A percentile compares a stretch with the other conserved stretches of the same genome.
These are phyloP conservation scores for Naematelia aurantialba DNA, from an alignment of 768 basidiomycete genomes.

Conservation along the genomic window DNA sequence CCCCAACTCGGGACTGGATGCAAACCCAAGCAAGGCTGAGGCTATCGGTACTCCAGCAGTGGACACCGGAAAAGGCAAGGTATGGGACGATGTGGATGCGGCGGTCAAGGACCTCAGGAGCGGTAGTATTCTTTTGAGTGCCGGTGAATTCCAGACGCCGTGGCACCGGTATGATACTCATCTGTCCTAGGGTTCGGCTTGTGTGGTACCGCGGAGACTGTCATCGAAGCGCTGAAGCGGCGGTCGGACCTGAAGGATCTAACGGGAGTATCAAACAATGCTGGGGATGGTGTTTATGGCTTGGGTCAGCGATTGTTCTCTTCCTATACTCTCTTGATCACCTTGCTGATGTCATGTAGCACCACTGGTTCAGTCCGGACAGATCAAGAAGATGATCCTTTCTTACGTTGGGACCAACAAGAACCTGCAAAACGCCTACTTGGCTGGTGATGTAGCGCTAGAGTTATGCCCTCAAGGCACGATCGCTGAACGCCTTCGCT, in stretches of 20 bases:
- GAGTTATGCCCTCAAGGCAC: slow-evolving; percentile 45
- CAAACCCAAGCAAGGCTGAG: slow-evolving; percentile 18
- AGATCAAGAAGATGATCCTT: slow-evolving; percentile 39
- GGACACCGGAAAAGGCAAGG: slow-evolving; percentile 17
- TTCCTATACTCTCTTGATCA: neutral
- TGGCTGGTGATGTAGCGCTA: slow-evolving; percentile 32
- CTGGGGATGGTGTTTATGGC: slow-evolving; percentile 41
- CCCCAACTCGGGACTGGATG: slow-evolving; percentile 18
- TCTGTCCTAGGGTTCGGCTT: slow-evolving; percentile 33
- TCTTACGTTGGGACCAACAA: slow-evolving; percentile 47
- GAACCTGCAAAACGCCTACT: slow-evolving; percentile 35
- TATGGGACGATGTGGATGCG: slow-evolving; percentile 25
- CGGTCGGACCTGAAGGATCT: slow-evolving; percentile 31
- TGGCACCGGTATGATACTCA: neutral
- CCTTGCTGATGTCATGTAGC: slow-evolving; percentile 11
- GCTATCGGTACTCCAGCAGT: slow-evolving; percentile 19
- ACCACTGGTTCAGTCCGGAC: slow-evolving; percentile 34
- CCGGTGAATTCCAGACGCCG: slow-evolving; percentile 13
- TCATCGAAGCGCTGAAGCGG: slow-evolving; percentile 35
- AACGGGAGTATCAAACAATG: slow-evolving; percentile 46
- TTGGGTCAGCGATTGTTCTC: slow-evolving; percentile 22
- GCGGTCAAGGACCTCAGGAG: slow-evolving; percentile 28
- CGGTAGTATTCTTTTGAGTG: slow-evolving; percentile 23
- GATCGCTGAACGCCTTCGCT: slow-evolving; percentile 41
- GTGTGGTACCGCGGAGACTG: slow-evolving; percentile 44